Percentiles rank a stretch among this genome's conserved stretches.
These are phyloP conservation scores for Fagus crenata DNA, from an alignment of 306 rosid species.

Conservation along the genomic window DNA sequence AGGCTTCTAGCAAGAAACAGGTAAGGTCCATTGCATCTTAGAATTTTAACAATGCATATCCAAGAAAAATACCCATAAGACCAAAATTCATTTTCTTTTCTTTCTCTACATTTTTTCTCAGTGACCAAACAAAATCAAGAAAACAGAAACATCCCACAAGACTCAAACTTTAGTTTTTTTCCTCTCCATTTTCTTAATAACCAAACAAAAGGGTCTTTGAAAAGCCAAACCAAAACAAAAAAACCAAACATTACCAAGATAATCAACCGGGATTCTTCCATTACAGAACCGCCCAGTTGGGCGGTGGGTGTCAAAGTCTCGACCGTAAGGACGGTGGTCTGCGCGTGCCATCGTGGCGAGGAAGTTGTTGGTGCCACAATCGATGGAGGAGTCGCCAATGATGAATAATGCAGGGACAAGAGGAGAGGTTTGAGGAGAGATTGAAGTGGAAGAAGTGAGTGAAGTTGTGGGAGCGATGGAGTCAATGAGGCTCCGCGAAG, in stretches of 20 bases:
- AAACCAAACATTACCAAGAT: slow-evolving; percentile 45
- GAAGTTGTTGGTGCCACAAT: slow-evolving; percentile 78
- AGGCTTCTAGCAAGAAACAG: background rate
- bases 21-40: too few species aligned
- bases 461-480: slow-evolving; percentile 16
- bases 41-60: background rate
- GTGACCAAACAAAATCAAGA: background rate
- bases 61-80: background rate
- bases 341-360: slow-evolving; percentile 80
- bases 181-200: background rate
- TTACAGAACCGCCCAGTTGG: slow-evolving; percentile 87
- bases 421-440: slow-evolving; percentile 24
- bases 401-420: slow-evolving; percentile 69
- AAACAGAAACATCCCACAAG: slow-evolving; percentile 2
- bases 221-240: background rate
- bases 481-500: background rate
- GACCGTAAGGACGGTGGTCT: slow-evolving; percentile 76
- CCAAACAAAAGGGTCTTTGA: background rate
- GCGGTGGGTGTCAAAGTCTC: slow-evolving; percentile 73
- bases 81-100: background rate
- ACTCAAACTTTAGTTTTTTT: background rate
- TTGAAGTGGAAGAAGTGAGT: slow-evolving; percentile 30
- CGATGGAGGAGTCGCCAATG: slow-evolving; percentile 88
- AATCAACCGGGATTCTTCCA: slow-evolving; percentile 87
- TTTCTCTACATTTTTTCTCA: background rate